Evolutionary conservation across 441 rosid genomes (phyloP), one percentile per base, ranked within the genome.

Genomic region (Raphanus hybrid): DNA sequence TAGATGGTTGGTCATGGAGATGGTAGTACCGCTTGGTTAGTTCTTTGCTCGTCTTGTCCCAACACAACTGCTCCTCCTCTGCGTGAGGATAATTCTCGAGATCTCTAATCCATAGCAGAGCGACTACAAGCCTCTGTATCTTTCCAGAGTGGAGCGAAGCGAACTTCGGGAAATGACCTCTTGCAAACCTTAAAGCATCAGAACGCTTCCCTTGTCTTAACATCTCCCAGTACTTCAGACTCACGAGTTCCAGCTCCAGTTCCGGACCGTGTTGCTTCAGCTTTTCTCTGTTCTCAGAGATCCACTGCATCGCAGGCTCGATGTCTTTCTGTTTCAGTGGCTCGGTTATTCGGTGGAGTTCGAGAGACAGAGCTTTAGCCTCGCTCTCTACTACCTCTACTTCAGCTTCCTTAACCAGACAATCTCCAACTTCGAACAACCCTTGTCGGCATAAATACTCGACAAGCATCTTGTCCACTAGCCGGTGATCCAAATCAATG

Each of bases 381-480:
- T 48, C 55, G 5, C 3, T 50, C 3, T 50, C 57, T 50, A 5
- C 18, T 50, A n/a, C n/a, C n/a, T 48, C 55, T 48, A 50, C 57
- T n/a, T 78, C 83, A 76, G 89, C 86, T 74, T 92, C 96, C 69
- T 82, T 80, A 69, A 81, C 80, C 5, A 91, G 76, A 80, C 84
- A 84, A 78, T 91, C 94, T 69, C 96, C 92, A 60, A 91, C 70
- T 69, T 91, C 92, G 77, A 92, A 89, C 83, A 86, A 82, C 37
- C 96, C 92, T 60, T 84, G 86, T 82, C 85, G 81, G 79, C 91
- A 89, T 34, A 88, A 85, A 75, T 89, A 91, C 72, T 65, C 73
- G 2, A 86, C 86, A 83, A 89, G 80, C 67, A 92, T 86, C 83
- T 89, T 83, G 79, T 87, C 85, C 71, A 92, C 86, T 34, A 78